Evolutionary conservation across 805 yeast species (phyloP), one percentile per base, ranked within the genome.

Genomic region (Schwanniomyces sp.): DNA sequence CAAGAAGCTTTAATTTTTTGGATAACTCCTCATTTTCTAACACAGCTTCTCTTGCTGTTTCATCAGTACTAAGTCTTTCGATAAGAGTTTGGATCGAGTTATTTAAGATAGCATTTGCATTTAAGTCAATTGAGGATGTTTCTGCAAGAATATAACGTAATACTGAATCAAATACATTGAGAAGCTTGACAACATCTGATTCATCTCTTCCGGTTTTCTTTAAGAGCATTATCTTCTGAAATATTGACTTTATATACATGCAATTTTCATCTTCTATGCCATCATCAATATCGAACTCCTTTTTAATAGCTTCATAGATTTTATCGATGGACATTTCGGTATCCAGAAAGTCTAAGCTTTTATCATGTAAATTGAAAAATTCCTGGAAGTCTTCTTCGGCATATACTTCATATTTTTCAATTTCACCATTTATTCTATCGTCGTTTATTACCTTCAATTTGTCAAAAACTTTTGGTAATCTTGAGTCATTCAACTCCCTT

Each of bases 301-400:
- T 34, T 16, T 52, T 55, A 25, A 60, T 43, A 24, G 53, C 52
- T 11, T 47, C 40, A 24, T 48, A 52, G 3, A 58, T 30, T 1
- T 51, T 61, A 16, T 56, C 60, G 6, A 59, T 41, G 10, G 34
- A 24, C 10, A 34, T 10, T 18, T 43, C 52, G 16, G 21, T 27
- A 12, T 39, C 50, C 17, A 21, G 28, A 26, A 38, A 17, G 8
- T 21, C 26, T 12, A 11, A 9, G 12, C 12, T 16, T 21, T 32
- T 47, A 8, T 27, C 39, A 3, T 32, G 44, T 28, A 43, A 32
- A 18, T 37, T 43, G n/a, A 49, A 43, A 32, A 61, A 52, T n/a
- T 59, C 62, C 18, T 57, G 56, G 45, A 62, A 69, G 47, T 73
- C 78, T 24, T 70, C 75, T 46, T 69, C 75, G 1, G 74, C 76